phyloP scores from a whole-genome alignment of 345 rosid species.

The Arabis hirsuta region DNA sequence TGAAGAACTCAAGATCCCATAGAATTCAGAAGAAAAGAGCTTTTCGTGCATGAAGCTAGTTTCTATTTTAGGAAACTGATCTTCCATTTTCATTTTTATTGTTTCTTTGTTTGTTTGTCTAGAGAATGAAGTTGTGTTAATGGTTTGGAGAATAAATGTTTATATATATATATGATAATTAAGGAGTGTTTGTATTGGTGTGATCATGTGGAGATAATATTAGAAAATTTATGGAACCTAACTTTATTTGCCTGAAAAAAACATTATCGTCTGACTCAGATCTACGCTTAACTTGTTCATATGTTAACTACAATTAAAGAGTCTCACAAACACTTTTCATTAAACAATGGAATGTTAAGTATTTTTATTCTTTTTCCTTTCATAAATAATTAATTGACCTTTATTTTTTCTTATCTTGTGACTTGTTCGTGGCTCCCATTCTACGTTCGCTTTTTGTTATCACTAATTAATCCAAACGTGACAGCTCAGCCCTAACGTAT shows the following conservation, averaged over 20 bases:
- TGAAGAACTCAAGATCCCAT: constrained; percentile 44
- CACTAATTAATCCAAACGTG: constrained; percentile 44
- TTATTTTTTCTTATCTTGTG: constrained; percentile 40
- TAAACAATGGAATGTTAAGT: constrained; percentile 27
- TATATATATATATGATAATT: constrained; percentile 51
- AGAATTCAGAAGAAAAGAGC: constrained; percentile 49
- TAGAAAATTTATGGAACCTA: constrained; percentile 44
- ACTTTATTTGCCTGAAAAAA: constrained; percentile 39
- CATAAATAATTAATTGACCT: constrained; percentile 33
- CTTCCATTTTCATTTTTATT: constrained; percentile 45
- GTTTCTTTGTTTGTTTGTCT: constrained; percentile 16
- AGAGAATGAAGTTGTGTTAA: constrained; percentile 31
- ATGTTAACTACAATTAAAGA: constrained; percentile 44
- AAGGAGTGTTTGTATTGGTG: constrained; percentile 29
- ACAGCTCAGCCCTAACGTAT: constrained; percentile 52
- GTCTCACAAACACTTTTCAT: constrained; percentile 41
- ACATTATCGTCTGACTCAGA: constrained; percentile 56
- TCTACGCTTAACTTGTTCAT: constrained; percentile 42
- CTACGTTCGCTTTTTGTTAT: constrained; percentile 40
- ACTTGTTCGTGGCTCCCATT: constrained; percentile 62
- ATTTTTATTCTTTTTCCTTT: constrained; percentile 3
- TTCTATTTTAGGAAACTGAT: constrained; percentile 61
- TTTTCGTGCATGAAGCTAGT: constrained; percentile 50
- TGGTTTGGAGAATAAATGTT: constrained; percentile 49
- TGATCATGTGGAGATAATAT: constrained; percentile 38